Percentiles rank a stretch among this genome's conserved stretches.
Evolutionary conservation across 2,329 filamentous ascomycete species (phyloP).

Genomic region (Pseudogymnoascus sp.): DNA sequence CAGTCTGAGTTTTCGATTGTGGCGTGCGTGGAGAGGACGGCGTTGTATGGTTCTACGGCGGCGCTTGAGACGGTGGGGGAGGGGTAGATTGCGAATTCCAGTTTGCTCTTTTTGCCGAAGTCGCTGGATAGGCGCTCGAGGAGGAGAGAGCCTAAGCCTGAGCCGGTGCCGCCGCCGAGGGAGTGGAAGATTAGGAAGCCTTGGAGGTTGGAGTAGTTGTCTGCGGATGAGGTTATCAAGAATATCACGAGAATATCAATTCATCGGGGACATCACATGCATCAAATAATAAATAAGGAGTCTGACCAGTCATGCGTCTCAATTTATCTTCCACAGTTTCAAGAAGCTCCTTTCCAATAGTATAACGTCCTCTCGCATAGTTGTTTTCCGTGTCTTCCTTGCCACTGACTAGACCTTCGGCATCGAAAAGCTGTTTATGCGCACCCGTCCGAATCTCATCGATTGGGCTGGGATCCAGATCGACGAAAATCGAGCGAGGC

Average conservation of each 20-base stretch:
- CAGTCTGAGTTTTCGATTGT: slow-evolving; percentile 63
- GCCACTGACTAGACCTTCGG: slow-evolving; percentile 57
- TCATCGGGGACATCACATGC: no score
- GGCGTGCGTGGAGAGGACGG: slow-evolving; percentile 46
- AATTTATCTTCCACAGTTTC: slow-evolving; percentile 57
- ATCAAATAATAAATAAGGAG: neutral
- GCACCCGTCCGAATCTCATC: slow-evolving; percentile 58
- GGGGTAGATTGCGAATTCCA: slow-evolving; percentile 60
- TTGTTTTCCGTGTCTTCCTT: slow-evolving; percentile 65
- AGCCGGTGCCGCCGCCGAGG: slow-evolving; percentile 60
- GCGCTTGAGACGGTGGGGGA: slow-evolving; percentile 56
- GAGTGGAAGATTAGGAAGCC: slow-evolving; percentile 64
- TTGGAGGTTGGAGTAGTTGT: slow-evolving; percentile 59
- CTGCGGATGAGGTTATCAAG: slow-evolving; percentile 28
- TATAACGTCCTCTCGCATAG: slow-evolving; percentile 63
- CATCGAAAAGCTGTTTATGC: slow-evolving; percentile 58
- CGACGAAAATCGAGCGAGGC: slow-evolving; percentile 59
- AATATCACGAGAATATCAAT: no score
- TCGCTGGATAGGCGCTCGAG: slow-evolving; percentile 57
- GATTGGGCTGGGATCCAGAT: slow-evolving; percentile 59
- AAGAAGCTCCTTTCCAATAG: slow-evolving; percentile 59
- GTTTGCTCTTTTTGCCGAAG: slow-evolving; percentile 62
- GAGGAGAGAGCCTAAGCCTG: slow-evolving; percentile 57
- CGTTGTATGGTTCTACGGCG: slow-evolving; percentile 63
- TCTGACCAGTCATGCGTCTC: slow-evolving; percentile 53